Percentiles rank a stretch among this genome's conserved stretches.
These are phyloP conservation scores for Volvox reticuliferus DNA, from an alignment of 139 green algal genomes.

Conservation along the genomic window DNA sequence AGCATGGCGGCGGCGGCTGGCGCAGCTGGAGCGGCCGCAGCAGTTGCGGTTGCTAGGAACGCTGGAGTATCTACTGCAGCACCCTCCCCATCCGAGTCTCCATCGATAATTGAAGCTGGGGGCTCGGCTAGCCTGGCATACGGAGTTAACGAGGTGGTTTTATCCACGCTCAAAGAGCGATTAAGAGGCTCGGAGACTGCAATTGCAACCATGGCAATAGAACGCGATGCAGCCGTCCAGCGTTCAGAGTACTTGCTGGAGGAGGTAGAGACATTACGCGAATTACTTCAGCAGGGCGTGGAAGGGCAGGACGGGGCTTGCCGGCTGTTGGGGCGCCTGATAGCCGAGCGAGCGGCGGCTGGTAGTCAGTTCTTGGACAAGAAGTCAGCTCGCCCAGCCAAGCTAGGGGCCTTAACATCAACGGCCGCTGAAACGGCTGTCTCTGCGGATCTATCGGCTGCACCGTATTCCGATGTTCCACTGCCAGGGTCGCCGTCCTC, in stretches of 20 bases:
- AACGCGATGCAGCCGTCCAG: not conserved
- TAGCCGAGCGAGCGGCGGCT: not conserved
- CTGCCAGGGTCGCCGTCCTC: not conserved
- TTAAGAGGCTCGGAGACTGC: not conserved
- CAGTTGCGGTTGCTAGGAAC: not conserved
- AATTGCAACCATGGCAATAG: not conserved
- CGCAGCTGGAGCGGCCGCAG: conserved; percentile 28
- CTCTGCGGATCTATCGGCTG: not conserved
- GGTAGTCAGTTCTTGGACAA: not conserved
- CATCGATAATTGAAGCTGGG: not conserved
- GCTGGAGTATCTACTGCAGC: not conserved
- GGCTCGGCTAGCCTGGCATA: not conserved
- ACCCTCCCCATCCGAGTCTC: not conserved
- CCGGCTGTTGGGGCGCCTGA: not conserved
- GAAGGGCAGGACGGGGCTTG: not conserved
- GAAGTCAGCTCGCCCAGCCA: not conserved
- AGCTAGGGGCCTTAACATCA: not conserved
- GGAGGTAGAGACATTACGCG: conserved; percentile 2
- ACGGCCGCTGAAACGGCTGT: not conserved
- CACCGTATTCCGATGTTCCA: not conserved
- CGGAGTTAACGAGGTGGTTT: not conserved
- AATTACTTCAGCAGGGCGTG: not conserved
- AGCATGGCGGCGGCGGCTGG: conserved; percentile 27
- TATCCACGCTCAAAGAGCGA: not conserved
- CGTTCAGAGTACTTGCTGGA: not conserved